phyloP scores from a whole-genome alignment of 352 stramenopile genomes.

The Phytophthora sojae region DNA sequence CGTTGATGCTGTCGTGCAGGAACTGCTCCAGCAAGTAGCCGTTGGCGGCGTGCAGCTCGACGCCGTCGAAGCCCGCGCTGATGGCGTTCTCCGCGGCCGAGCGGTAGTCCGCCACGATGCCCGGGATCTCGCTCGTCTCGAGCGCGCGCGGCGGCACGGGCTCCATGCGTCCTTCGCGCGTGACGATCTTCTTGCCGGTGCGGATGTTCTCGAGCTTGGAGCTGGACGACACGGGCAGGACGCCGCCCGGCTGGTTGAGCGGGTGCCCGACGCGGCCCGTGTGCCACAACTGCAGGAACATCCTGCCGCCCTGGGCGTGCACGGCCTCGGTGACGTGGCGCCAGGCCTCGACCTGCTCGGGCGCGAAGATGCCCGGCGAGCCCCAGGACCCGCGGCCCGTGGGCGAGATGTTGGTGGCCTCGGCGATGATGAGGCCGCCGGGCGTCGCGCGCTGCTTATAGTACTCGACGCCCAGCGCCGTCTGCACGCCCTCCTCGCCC shows the following conservation, averaged over 20 bases:
- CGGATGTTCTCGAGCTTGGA: slow-evolving; percentile 43
- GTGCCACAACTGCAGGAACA: slow-evolving; percentile 92
- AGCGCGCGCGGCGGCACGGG: slow-evolving; percentile 70
- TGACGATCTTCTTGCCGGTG: slow-evolving; percentile 49
- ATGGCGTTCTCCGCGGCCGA: too few species aligned
- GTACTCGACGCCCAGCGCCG: slow-evolving; percentile 56
- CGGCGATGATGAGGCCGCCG: slow-evolving; percentile 67
- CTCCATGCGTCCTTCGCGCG: slow-evolving; percentile 49
- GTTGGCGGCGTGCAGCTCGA: too few species aligned
- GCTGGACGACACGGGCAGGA: slow-evolving; percentile 69
- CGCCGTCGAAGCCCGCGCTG: too few species aligned
- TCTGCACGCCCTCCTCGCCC: slow-evolving; percentile 51
- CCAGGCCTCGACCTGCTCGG: slow-evolving; percentile 64
- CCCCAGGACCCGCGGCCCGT: slow-evolving; percentile 54
- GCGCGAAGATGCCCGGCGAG: slow-evolving; percentile 63
- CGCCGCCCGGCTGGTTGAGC: slow-evolving; percentile 62
- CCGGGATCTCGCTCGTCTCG: slow-evolving; percentile 73
- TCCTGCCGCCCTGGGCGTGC: slow-evolving; percentile 77
- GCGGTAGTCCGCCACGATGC: slow-evolving; percentile 78
- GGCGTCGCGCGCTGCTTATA: slow-evolving; percentile 64
- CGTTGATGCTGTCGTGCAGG: too few species aligned
- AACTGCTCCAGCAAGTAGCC: too few species aligned
- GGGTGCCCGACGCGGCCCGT: slow-evolving; percentile 78
- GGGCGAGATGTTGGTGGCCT: slow-evolving; percentile 66
- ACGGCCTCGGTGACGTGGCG: slow-evolving; percentile 63